A percentile compares a stretch with the other conserved stretches of the same genome.
Evolutionary conservation across 163 green algal genomes (phyloP).

Genomic region (Chlamydomonas reinhardtii): DNA sequence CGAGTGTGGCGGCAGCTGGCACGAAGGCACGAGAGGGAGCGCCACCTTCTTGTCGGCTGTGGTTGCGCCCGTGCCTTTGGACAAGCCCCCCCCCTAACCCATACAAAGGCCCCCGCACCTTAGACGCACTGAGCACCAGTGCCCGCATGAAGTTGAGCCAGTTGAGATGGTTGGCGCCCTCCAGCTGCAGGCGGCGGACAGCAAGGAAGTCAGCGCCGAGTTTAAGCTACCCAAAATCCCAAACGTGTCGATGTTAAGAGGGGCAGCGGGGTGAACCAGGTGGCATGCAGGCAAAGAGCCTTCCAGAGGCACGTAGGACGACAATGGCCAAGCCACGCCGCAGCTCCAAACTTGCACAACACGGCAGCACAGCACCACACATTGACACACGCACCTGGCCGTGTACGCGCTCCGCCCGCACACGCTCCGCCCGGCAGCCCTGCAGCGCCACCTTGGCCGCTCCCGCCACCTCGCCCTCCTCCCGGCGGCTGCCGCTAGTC

Average conservation of each 20-base stretch:
- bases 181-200: neutral
- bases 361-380: neutral
- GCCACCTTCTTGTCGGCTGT: too few relatives aligned
- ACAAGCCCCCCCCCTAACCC: too few relatives aligned
- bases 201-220: too few relatives aligned
- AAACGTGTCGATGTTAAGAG: too few relatives aligned
- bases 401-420: neutral
- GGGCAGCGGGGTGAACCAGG: too few relatives aligned
- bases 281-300: too few relatives aligned
- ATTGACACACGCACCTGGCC: neutral
- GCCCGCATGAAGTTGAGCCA: neutral
- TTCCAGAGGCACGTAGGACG: neutral
- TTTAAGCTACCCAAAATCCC: too few relatives aligned
- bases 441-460: neutral
- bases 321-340: neutral
- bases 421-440: neutral
- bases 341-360: too few relatives aligned
- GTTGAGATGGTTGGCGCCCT: neutral
- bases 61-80: too few relatives aligned
- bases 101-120: neutral
- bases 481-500: neutral
- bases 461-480: neutral
- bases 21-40: too few relatives aligned
- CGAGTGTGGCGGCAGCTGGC: too few relatives aligned
- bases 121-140: neutral